phyloP scores from a whole-genome alignment of 2,329 filamentous ascomycete genomes.

The Trichoderma hamatum region DNA sequence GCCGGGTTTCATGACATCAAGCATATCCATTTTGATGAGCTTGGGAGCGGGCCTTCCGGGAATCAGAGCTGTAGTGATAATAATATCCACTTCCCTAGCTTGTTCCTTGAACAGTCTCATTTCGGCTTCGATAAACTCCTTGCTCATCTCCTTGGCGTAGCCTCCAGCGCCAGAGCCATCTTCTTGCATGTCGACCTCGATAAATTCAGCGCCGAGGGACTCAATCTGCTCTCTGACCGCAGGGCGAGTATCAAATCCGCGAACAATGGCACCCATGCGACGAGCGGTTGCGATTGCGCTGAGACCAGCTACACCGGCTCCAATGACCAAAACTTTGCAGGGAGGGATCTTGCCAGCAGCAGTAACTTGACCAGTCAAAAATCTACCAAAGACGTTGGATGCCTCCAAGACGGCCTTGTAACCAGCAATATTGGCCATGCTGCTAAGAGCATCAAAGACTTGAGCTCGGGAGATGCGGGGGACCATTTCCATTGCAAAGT shows the following conservation, averaged over 20 bases:
- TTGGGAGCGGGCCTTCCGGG: slow-evolving; percentile 82
- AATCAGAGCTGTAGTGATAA: slow-evolving; percentile 90
- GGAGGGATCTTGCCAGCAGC: slow-evolving; percentile 89
- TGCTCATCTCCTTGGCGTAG: slow-evolving; percentile 93
- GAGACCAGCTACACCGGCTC: slow-evolving; percentile 84
- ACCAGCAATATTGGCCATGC: slow-evolving; percentile 92
- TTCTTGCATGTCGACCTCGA: slow-evolving; percentile 83
- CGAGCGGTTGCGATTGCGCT: slow-evolving; percentile 87
- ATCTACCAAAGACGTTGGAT: slow-evolving; percentile 85
- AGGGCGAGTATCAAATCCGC: slow-evolving; percentile 88
- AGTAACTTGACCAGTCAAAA: slow-evolving; percentile 86
- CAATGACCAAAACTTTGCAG: slow-evolving; percentile 87
- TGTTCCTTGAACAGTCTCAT: slow-evolving; percentile 92
- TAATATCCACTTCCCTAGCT: slow-evolving; percentile 84
- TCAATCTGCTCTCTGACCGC: slow-evolving; percentile 88
- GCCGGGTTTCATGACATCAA: slow-evolving; percentile 85
- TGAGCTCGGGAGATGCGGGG: slow-evolving; percentile 88
- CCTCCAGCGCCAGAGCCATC: slow-evolving; percentile 83
- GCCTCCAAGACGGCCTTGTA: slow-evolving; percentile 92
- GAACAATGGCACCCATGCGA: slow-evolving; percentile 84
- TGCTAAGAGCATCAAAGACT: slow-evolving; percentile 84
- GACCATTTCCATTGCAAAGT: slow-evolving; percentile 92
- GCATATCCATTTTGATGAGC: slow-evolving; percentile 78
- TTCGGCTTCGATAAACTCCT: slow-evolving; percentile 88
- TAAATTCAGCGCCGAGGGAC: slow-evolving; percentile 85